Percentiles rank a stretch among this genome's conserved stretches.
Conservation (phyloP, 2,329 filamentous ascomycete species). For the Exserohilum turcica region DNA sequence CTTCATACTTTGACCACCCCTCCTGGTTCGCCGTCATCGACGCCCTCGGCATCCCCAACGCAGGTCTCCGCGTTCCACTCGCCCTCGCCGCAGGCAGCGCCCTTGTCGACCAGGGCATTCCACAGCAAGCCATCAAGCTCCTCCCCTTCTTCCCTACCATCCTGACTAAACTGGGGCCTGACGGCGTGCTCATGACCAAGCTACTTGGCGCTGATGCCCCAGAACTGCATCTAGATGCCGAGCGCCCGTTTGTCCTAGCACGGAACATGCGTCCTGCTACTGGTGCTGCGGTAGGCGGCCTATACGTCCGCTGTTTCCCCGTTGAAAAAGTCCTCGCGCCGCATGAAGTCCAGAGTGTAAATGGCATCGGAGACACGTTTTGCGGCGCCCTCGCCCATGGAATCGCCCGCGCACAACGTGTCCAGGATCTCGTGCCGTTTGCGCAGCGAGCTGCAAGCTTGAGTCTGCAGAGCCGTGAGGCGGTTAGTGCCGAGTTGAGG, state of each 20-base stretch:
- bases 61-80: slow-evolving; percentile 72
- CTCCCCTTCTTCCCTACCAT: slow-evolving; percentile 87
- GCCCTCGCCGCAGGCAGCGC: slow-evolving; percentile 67
- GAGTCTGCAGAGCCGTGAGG: slow-evolving; percentile 75
- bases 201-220: slow-evolving; percentile 71
- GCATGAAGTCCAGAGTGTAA: slow-evolving; percentile 80
- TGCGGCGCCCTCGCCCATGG: slow-evolving; percentile 83
- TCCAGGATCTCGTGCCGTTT: slow-evolving; percentile 71
- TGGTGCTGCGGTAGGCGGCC: slow-evolving; percentile 66
- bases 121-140: slow-evolving; percentile 81
- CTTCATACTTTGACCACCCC: slow-evolving; percentile 69
- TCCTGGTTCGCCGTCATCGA: slow-evolving; percentile 84
- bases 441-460: slow-evolving; percentile 82
- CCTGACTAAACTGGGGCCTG: slow-evolving; percentile 78
- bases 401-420: slow-evolving; percentile 61
- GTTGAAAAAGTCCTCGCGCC: slow-evolving; percentile 65
- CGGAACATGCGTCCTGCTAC: slow-evolving; percentile 60
- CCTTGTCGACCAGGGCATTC: slow-evolving; percentile 79
- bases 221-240: slow-evolving; percentile 65
- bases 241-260: slow-evolving; percentile 73
- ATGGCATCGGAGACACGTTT: slow-evolving; percentile 93
- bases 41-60: slow-evolving; percentile 72
- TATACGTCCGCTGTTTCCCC: slow-evolving; percentile 79
- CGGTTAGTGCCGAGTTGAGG: slow-evolving; percentile 67
- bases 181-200: slow-evolving; percentile 76